Base-by-base conservation (phyloP, 2,329 filamentous ascomycete genomes). In the Colletotrichum tanaceti region DNA sequence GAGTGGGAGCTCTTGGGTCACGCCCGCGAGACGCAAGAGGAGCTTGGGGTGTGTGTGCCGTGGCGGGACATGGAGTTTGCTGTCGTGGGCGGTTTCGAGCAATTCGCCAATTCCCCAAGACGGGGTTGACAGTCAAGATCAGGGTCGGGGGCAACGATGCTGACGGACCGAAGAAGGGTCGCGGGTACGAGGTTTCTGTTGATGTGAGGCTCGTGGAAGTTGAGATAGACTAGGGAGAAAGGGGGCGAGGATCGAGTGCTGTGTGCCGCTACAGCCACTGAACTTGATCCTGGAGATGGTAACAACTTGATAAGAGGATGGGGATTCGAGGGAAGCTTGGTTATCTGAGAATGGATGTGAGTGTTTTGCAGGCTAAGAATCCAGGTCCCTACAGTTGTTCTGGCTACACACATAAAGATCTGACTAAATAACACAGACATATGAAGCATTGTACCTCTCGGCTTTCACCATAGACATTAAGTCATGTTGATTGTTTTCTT, bases 201-300 rank as follows among this genome's bases (percentile, higher is more conserved):
- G 18, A 28, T 16, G 55, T 24, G 18, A 47, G 55, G 43, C 44
- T 58, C n/a, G 24, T 47, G 18, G 28, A 58, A 43, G 28, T 58
- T 20, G 55, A 58, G 55, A 58, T 16, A 38, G 55, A 39, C 13
- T 38, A 5, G 55, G 55, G 28, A 47, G 55, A 41, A 58, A 58
- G 41, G 41, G 43, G 13, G n/a, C 22, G 28, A 46, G 55, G 11
- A 35, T 58, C 3, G 41, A 58, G 24, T 58, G 41, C 18, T 46
- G 55, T 44, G 55, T 41, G 18, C 41, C 24, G 4, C 14, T 32
- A 14, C 55, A 46, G 28, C 24, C 55, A 18, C 55, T 9, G 28
- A 32, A 9, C 28, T 32, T 32, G 28, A 32, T 32, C 9, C 28
- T 32, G 7, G 28, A 9, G 28, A 32, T 32, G 28, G 7, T 7